Evolutionary conservation across 2,329 filamentous ascomycete species (phyloP).

Genomic region (Penicillium sp.): DNA sequence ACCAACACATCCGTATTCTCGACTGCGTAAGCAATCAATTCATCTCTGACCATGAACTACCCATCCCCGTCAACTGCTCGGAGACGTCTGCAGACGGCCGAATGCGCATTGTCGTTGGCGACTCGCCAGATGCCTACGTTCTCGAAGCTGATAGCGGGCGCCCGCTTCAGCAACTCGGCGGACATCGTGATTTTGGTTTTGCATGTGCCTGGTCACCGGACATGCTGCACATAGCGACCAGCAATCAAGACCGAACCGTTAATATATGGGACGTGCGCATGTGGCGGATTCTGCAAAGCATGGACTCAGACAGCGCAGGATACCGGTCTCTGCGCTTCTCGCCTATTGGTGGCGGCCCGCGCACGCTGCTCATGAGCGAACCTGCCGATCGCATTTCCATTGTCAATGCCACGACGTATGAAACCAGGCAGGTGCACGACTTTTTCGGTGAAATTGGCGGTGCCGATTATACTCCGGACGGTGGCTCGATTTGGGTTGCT

Average conservation of each 20-base stretch:
- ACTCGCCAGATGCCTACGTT: slow-evolving; percentile 39
- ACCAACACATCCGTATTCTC: slow-evolving; percentile 51
- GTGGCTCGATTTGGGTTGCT: slow-evolving; percentile 39
- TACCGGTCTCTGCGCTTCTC: slow-evolving; percentile 43
- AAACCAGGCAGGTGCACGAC: slow-evolving; percentile 40
- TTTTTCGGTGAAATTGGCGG: slow-evolving; percentile 46
- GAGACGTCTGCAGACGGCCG: slow-evolving; percentile 42
- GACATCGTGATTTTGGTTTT: slow-evolving; percentile 43
- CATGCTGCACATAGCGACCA: slow-evolving; percentile 45
- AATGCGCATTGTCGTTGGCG: slow-evolving; percentile 43
- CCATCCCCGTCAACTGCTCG: slow-evolving; percentile 43
- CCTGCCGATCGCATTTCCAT: slow-evolving; percentile 43
- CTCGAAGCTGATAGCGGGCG: slow-evolving; percentile 42
- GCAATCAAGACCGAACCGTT: slow-evolving; percentile 44
- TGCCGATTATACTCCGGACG: slow-evolving; percentile 40
- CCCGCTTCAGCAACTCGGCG: slow-evolving; percentile 34
- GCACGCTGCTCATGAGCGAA: slow-evolving; percentile 40
- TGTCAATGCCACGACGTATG: slow-evolving; percentile 42
- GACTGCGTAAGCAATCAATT: slow-evolving; percentile 48
- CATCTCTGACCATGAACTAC: slow-evolving; percentile 32
- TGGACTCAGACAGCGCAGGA: slow-evolving; percentile 43
- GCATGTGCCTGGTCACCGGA: slow-evolving; percentile 46
- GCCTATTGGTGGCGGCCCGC: slow-evolving; percentile 41
- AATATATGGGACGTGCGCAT: slow-evolving; percentile 46
- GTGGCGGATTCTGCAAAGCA: slow-evolving; percentile 36